Percentiles rank a stretch among this genome's conserved stretches.
Conservation (phyloP, 805 yeast species). For the Kregervanrija pseudodelftensis region DNA sequence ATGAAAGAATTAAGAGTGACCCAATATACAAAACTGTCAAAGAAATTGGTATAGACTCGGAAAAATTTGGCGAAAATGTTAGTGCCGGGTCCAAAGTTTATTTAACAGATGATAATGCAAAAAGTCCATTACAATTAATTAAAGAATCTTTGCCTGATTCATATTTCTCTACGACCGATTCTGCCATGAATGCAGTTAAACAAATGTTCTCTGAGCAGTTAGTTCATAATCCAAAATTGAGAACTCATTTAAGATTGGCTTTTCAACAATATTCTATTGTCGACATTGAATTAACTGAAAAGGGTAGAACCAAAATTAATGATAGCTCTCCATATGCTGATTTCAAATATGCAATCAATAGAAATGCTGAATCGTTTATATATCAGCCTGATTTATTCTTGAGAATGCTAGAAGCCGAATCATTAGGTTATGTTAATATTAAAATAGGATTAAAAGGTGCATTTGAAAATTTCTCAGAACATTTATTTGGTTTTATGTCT, state of each 20-base stretch:
- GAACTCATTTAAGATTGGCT: constrained; percentile 61
- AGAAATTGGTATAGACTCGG: constrained; percentile 72
- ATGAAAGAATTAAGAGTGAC: constrained; percentile 62
- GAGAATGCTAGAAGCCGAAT: constrained; percentile 89
- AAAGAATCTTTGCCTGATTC: constrained; percentile 30
- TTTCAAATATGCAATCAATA: constrained; percentile 82
- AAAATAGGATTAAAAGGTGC: constrained; percentile 49
- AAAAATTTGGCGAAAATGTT: constrained; percentile 76
- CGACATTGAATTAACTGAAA: constrained; percentile 74
- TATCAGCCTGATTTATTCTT: constrained; percentile 73
- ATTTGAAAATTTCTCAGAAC: constrained; percentile 37
- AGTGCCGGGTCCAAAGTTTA: constrained; percentile 60
- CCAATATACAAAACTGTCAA: constrained; percentile 49
- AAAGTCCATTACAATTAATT: constrained; percentile 55
- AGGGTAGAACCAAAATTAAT: constrained; percentile 72
- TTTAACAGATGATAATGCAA: constrained; percentile 60
- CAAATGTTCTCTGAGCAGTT: constrained; percentile 74
- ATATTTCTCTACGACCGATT: constrained; percentile 44
- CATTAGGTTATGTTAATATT: constrained; percentile 62
- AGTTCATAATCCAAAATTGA: constrained; percentile 70
- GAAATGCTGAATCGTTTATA: constrained; percentile 68
- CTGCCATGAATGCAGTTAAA: constrained; percentile 59
- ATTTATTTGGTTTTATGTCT: constrained; percentile 47
- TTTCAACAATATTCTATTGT: constrained; percentile 59
- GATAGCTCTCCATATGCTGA: constrained; percentile 77